Evolutionary conservation across 2,329 filamentous ascomycete genomes (phyloP).

Genomic region (Pyricularia pennisetigena): DNA sequence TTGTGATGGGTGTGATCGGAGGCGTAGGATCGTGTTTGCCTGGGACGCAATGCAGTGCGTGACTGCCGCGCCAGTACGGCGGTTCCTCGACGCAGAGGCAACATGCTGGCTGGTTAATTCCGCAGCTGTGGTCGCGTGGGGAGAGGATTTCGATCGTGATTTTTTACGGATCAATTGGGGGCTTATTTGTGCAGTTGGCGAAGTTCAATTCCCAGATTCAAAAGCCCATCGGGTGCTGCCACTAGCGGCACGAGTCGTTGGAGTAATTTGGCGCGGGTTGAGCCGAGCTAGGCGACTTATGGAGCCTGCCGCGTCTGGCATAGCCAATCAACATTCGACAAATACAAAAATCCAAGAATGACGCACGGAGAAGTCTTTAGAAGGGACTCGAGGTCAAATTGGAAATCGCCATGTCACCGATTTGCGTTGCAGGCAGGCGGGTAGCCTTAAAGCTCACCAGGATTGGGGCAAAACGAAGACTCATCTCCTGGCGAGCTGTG

Average conservation of each 20-base stretch:
- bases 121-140: background rate
- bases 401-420: background rate
- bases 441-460: background rate
- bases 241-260: background rate
- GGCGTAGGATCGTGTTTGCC: slow-evolving; percentile 38
- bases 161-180: background rate
- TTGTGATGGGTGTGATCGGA: slow-evolving; percentile 33
- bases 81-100: slow-evolving; percentile 24
- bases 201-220: background rate
- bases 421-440: background rate
- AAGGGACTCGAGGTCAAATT: background rate
- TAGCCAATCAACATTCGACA: background rate
- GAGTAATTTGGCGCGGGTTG: background rate
- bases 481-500: background rate
- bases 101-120: slow-evolving; percentile 16
- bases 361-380: background rate
- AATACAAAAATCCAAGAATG: background rate
- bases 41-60: slow-evolving; percentile 18
- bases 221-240: background rate
- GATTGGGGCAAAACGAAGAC: background rate
- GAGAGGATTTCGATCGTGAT: background rate
- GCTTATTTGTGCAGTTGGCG: background rate
- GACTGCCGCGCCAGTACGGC: slow-evolving; percentile 26
- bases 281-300: background rate
- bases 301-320: background rate